A percentile compares a stretch with the other conserved stretches of the same genome.
phyloP scores from a whole-genome alignment of 805 yeast genomes.

The Candida fluviatilis region DNA sequence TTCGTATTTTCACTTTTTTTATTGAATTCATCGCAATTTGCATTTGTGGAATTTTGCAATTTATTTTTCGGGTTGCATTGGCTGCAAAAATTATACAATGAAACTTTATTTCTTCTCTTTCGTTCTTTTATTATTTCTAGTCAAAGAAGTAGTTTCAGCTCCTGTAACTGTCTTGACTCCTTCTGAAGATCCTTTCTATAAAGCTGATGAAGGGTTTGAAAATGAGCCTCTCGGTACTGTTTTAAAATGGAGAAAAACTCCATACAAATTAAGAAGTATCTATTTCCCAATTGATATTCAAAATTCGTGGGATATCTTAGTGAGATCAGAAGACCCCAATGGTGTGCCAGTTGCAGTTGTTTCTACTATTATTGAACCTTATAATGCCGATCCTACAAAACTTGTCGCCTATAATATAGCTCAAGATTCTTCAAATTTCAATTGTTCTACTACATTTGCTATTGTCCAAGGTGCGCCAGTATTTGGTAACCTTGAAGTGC shows the following conservation, averaged over 20 bases:
- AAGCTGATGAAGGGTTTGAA: constrained; percentile 19
- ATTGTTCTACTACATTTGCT: constrained; percentile 27
- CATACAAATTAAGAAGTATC: constrained; percentile 15
- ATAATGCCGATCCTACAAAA: constrained; percentile 22
- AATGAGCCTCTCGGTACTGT: constrained; percentile 18
- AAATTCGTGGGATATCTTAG: constrained; percentile 19
- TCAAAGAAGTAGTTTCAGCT: constrained; percentile 1
- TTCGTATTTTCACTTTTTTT: too few relatives aligned
- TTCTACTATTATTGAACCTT: constrained; percentile 26
- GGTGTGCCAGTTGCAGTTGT: constrained; percentile 23
- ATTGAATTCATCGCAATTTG: too few relatives aligned
- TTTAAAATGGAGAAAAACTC: constrained; percentile 17
- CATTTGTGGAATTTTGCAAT: too few relatives aligned
- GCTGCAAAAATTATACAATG: too few relatives aligned
- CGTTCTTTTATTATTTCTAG: too few relatives aligned
- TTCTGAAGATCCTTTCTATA: constrained; percentile 21
- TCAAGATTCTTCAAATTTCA: constrained; percentile 22
- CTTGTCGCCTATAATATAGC: constrained; percentile 25
- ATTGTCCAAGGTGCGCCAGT: constrained; percentile 12
- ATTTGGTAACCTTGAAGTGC: constrained; percentile 7
- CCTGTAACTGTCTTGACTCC: constrained; percentile 10
- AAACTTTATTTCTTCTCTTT: too few relatives aligned
- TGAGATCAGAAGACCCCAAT: constrained; percentile 18
- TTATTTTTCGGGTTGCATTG: too few relatives aligned
- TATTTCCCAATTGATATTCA: constrained; percentile 17